phyloP scores from a whole-genome alignment of 768 basidiomycete species.

The Tulasnella sp. region DNA sequence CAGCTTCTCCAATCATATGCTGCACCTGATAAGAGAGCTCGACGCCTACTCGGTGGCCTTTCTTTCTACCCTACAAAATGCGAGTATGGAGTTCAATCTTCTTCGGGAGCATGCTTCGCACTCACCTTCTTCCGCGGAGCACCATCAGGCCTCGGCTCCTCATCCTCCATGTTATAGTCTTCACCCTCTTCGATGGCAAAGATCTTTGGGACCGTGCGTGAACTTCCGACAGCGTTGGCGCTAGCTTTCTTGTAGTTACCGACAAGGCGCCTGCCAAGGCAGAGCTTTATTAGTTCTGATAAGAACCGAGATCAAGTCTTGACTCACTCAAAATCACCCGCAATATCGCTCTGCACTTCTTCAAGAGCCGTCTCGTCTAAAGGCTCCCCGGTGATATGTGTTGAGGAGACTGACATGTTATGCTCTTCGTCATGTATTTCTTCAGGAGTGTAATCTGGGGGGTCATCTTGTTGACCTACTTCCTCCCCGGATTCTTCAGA shows the following conservation, averaged over 20 bases:
- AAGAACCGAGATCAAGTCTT: constrained; percentile 25
- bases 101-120: background rate
- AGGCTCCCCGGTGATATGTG: background rate
- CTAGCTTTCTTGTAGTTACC: constrained; percentile 50
- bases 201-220: constrained; percentile 59
- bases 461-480: background rate
- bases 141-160: background rate
- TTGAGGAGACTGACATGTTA: constrained; percentile 33
- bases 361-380: constrained; percentile 20
- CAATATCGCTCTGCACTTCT: constrained; percentile 31
- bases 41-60: constrained; percentile 19
- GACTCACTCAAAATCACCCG: constrained; percentile 46
- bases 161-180: constrained; percentile 12
- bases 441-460: background rate
- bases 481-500: background rate
- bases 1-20: constrained; percentile 68
- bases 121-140: constrained; percentile 9
- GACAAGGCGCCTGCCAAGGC: constrained; percentile 47
- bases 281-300: background rate
- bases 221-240: constrained; percentile 29
- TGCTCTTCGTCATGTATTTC: constrained; percentile 9
- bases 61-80: constrained; percentile 2
- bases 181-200: constrained; percentile 26
- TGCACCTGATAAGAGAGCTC: constrained; percentile 30
- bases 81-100: background rate